Evolutionary conservation across 106 monocot species (phyloP).

Genomic region (Platanthera guangdongensis): DNA sequence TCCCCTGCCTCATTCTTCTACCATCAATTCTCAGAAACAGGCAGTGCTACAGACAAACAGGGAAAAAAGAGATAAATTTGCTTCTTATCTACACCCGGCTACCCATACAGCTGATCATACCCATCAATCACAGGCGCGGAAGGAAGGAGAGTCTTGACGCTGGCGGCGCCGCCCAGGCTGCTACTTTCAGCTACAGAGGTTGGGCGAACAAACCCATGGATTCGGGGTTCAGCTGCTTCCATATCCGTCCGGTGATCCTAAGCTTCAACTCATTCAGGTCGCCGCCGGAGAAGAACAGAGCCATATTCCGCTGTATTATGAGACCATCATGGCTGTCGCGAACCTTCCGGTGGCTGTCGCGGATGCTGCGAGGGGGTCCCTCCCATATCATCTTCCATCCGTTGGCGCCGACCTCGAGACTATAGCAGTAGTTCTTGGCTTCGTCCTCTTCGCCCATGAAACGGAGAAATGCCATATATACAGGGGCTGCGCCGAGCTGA

Average conservation of each 20-base stretch:
- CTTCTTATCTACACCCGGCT: no score
- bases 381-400: constrained; percentile 20
- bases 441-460: constrained; percentile 24
- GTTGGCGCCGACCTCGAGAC: constrained; percentile 19
- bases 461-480: constrained; percentile 20
- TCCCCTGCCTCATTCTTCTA: no score
- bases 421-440: constrained; percentile 16
- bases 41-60: no score
- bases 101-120: no score
- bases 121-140: no score
- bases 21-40: no score
- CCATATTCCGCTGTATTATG: constrained; percentile 23
- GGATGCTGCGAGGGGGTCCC: constrained; percentile 19
- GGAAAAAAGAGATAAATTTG: no score
- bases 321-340: constrained; percentile 23
- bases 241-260: constrained; percentile 18
- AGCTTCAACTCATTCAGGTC: constrained; percentile 21
- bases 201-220: neutral
- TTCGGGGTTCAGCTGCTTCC: constrained; percentile 20
- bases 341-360: constrained; percentile 22
- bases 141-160: no score
- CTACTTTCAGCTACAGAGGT: no score
- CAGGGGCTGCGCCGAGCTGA: constrained; percentile 19
- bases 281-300: constrained; percentile 21
- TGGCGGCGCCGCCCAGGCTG: no score